Evolutionary conservation across 768 basidiomycete genomes (phyloP).

Genomic region (Kwoniella dendrophila): DNA sequence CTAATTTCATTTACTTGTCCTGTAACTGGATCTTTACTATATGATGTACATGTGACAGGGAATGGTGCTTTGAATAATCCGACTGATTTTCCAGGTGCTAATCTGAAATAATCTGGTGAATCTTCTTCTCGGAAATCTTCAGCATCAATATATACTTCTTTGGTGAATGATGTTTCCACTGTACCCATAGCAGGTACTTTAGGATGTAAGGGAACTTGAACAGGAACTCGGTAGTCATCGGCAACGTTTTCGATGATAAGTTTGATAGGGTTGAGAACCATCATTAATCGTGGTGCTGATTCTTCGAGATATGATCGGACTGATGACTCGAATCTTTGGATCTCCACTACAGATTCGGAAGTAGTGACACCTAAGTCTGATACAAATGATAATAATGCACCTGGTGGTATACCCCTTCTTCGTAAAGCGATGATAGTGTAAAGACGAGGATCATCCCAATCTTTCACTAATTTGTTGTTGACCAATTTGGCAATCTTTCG

Average conservation of each 20-base stretch:
- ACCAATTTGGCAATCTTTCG: constrained; percentile 90
- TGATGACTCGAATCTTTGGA: constrained; percentile 83
- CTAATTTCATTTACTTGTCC: constrained; percentile 78
- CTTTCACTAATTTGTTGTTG: constrained; percentile 75
- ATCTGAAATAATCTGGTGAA: constrained; percentile 88
- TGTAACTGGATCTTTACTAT: constrained; percentile 71
- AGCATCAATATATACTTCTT: constrained; percentile 84
- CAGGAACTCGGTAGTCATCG: constrained; percentile 76
- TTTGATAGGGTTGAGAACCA: constrained; percentile 88
- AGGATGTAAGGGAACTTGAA: constrained; percentile 91
- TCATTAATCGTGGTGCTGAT: constrained; percentile 80
- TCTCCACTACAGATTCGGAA: constrained; percentile 77
- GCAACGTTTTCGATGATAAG: constrained; percentile 87
- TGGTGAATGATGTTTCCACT: constrained; percentile 73
- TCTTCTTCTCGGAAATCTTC: constrained; percentile 93
- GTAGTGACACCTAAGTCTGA: constrained; percentile 92
- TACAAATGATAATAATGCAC: constrained; percentile 90
- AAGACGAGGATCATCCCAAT: constrained; percentile 97
- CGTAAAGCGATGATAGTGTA: constrained; percentile 96
- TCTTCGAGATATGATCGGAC: constrained; percentile 88
- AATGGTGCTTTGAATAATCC: constrained; percentile 90
- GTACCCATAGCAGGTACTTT: constrained; percentile 86
- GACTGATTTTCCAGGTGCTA: constrained; percentile 96
- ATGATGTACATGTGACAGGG: constrained; percentile 90
- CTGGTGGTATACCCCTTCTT: constrained; percentile 93